These are phyloP conservation scores for Metschnikowia peoriensis DNA, from an alignment of 805 yeast genomes.

Conservation along the genomic window DNA sequence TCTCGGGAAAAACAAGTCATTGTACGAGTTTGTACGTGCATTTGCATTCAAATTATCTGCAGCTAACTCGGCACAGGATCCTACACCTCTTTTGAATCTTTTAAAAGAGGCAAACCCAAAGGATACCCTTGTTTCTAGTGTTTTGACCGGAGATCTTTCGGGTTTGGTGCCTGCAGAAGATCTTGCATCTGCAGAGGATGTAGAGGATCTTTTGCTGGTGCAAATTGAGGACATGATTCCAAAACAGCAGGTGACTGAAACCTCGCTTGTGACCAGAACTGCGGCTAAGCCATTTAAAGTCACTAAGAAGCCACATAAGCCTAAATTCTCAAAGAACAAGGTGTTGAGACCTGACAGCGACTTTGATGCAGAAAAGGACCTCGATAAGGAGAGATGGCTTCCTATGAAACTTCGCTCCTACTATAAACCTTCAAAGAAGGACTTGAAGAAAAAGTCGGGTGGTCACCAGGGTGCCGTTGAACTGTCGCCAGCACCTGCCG, in stretches of 20 bases:
- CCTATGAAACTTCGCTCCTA: conserved; percentile 83
- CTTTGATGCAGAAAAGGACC: conserved; percentile 17
- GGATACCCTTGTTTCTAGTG: conserved; percentile 26
- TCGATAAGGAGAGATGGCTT: conserved; percentile 80
- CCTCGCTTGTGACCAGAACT: not conserved
- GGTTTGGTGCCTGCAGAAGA: conserved; percentile 20
- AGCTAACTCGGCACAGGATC: conserved; percentile 15
- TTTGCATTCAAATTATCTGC: conserved; percentile 31
- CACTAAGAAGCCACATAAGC: conserved; percentile 24
- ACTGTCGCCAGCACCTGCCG: conserved; percentile 23
- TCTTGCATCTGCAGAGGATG: conserved; percentile 18
- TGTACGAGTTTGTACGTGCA: conserved; percentile 28
- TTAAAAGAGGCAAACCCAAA: conserved; percentile 20
- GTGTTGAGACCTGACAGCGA: conserved; percentile 12
- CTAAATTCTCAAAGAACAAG: conserved; percentile 17
- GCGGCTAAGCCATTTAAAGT: conserved; percentile 15
- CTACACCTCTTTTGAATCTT: conserved; percentile 21
- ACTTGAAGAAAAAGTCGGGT: conserved; percentile 16
- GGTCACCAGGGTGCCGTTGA: conserved; percentile 22
- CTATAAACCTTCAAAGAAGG: conserved; percentile 62
- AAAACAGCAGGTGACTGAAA: not conserved
- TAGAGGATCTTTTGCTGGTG: conserved; percentile 34
- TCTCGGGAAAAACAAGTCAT: conserved; percentile 13
- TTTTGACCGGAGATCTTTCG: conserved; percentile 20
- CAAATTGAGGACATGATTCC: conserved; percentile 25